Percentiles rank a stretch among this genome's conserved stretches.
phyloP scores from a whole-genome alignment of 2,329 filamentous ascomycete genomes.

The Colletotrichum orchidophilum region DNA sequence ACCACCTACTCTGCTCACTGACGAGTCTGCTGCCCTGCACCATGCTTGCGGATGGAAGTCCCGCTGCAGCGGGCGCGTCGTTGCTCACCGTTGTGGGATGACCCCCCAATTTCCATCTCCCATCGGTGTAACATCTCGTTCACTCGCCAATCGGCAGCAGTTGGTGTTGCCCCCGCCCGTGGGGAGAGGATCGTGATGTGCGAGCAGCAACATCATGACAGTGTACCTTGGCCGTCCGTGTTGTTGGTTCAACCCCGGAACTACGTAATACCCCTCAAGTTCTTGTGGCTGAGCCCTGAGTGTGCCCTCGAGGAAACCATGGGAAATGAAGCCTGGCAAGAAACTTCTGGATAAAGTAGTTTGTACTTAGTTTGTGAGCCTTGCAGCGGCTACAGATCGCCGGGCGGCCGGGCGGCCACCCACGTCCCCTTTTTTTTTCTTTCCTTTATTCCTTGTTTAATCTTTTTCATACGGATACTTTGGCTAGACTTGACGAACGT shows the following conservation, averaged over 20 bases:
- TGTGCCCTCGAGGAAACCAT: background rate
- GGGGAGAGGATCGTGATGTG: conserved; percentile 14
- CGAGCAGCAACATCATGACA: conserved; percentile 12
- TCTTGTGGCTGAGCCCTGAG: background rate
- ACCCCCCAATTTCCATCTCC: conserved; percentile 17
- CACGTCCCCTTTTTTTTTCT: background rate
- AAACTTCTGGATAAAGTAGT: background rate
- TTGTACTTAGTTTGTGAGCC: background rate
- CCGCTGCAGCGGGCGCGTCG: background rate
- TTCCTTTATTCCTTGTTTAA: background rate
- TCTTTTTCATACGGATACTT: conserved; percentile 13
- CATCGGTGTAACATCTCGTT: conserved; percentile 32
- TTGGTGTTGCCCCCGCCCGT: background rate
- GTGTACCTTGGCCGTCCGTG: conserved; percentile 14
- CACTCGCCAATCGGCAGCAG: conserved; percentile 32
- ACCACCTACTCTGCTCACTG: too few species aligned
- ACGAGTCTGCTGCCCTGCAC: background rate
- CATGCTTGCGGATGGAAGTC: background rate
- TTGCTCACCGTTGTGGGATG: conserved; percentile 14
- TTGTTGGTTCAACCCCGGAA: conserved; percentile 18
- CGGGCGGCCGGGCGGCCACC: conserved; percentile 6
- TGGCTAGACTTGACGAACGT: conserved; percentile 3
- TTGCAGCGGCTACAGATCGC: conserved; percentile 26
- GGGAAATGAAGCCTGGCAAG: conserved; percentile 21
- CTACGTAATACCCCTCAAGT: conserved; percentile 5